Conservation (phyloP, 2,329 filamentous ascomycete species). For the Fusarium sp. region DNA sequence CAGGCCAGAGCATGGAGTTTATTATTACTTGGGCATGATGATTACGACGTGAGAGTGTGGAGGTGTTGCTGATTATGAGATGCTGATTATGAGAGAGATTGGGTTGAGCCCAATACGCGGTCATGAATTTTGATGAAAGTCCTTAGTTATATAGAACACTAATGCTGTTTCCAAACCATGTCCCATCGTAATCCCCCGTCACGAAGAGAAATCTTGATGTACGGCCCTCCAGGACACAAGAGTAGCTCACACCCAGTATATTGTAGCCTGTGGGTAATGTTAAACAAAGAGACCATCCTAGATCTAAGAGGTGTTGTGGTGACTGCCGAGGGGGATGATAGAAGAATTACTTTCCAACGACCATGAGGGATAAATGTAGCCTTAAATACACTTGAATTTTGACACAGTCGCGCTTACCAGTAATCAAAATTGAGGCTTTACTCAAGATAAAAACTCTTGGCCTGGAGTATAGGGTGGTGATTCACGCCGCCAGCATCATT, state of each 20-base stretch:
- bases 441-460: background rate
- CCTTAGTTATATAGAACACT: background rate
- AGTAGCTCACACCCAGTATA: background rate
- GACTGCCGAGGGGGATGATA: background rate
- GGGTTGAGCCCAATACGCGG: background rate
- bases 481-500: background rate
- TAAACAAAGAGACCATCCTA: background rate
- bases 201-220: background rate
- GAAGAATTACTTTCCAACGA: background rate
- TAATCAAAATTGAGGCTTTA: background rate
- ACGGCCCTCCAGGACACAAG: background rate
- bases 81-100: background rate
- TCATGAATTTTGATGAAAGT: background rate
- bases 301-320: background rate
- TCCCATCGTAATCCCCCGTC: background rate
- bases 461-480: background rate
- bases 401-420: background rate
- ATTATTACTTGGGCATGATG: conserved; percentile 25
- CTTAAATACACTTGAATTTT: background rate
- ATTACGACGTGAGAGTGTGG: background rate
- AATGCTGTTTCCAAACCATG: background rate
- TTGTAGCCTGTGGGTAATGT: background rate
- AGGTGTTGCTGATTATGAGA: background rate
- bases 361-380: background rate
- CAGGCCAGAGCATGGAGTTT: conserved; percentile 42